Base-by-base conservation (phyloP, 2,329 filamentous ascomycete species). In the Fusarium paranaense region DNA sequence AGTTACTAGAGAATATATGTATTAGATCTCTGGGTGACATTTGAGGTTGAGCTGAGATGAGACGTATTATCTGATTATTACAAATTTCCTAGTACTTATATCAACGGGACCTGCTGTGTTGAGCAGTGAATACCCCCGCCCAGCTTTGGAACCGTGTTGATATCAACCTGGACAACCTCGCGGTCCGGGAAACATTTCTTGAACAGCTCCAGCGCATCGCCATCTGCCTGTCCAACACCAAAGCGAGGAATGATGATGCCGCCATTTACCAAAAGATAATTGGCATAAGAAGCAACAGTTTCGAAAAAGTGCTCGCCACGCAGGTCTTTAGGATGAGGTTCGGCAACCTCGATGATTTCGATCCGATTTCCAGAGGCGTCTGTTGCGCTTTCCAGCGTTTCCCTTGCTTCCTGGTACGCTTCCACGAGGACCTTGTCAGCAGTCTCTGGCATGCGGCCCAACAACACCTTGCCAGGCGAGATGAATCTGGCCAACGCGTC, bases 81-180 rank as follows among this genome's bases (percentile, higher is more conserved):
- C 47, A 52, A 30, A 13, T 11, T 18, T 3, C 47, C 25, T 30
- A 30, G 14, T 9, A 8, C 30, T 35, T 25, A 47, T 14, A 62
- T 47, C 40, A 62, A 25, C n/a, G 76, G 77, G 20, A 80, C 62
- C 25, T 80, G 76, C 52, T 80, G 79, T 1, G 78, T 79, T 11
- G 77, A 67, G 57, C 78, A 81, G 50, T 80, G 79, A 67, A 80
- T 76, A 1, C 78, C 79, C 13, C 78, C 79, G 1, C 79, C 78
- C 4, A 74, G 42, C 18, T 58, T 71, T 37, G 69, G 69, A 32
- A 71, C 50, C 4, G 37, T 42, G 30, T 56, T 71, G 5, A 71
- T 18, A 57, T 64, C 33, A 57, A 71, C 63, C 18, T 63, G 75
- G 4, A 70, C 62, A 47, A 80, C 52, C 16, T 71, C 52, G 13